These are phyloP conservation scores for Penicillium egyptiacum DNA, from an alignment of 495 filamentous ascomycete genomes.

Conservation along the genomic window DNA sequence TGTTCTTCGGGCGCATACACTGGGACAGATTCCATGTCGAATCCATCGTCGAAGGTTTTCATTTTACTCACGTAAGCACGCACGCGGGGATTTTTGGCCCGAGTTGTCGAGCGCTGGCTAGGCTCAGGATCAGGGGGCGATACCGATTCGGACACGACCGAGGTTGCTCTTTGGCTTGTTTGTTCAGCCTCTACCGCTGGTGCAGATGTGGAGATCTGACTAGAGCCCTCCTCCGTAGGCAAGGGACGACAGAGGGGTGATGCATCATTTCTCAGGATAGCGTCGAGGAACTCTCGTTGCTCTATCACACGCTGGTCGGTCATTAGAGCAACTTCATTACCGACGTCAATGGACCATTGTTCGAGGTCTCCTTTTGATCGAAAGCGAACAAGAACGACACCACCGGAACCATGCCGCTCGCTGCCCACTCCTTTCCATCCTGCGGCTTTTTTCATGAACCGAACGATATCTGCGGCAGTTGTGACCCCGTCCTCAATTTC, in stretches of 20 bases:
- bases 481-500: slow-evolving; percentile 63
- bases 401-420: slow-evolving; percentile 61
- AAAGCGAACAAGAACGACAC: slow-evolving; percentile 78
- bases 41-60: slow-evolving; percentile 69
- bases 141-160: not conserved
- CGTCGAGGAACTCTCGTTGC: slow-evolving; percentile 91
- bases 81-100: slow-evolving; percentile 32
- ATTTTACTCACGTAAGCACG: slow-evolving; percentile 60
- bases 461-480: slow-evolving; percentile 71
- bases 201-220: slow-evolving; percentile 13
- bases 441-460: slow-evolving; percentile 71
- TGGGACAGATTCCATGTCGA: slow-evolving; percentile 47
- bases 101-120: slow-evolving; percentile 17
- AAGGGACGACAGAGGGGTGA: slow-evolving; percentile 65
- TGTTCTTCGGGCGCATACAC: slow-evolving; percentile 30
- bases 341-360: slow-evolving; percentile 70
- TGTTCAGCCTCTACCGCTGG: not conserved
- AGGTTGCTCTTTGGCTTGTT: not conserved
- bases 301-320: slow-evolving; percentile 81
- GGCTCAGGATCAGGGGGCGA: slow-evolving; percentile 12
- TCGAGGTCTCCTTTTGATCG: slow-evolving; percentile 59
- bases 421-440: slow-evolving; percentile 68
- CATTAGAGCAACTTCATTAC: slow-evolving; percentile 61
- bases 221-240: slow-evolving; percentile 32
- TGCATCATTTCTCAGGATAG: slow-evolving; percentile 77